Evolutionary conservation across 495 filamentous ascomycete species (phyloP).

Genomic region (Talaromyces stipitatus): DNA sequence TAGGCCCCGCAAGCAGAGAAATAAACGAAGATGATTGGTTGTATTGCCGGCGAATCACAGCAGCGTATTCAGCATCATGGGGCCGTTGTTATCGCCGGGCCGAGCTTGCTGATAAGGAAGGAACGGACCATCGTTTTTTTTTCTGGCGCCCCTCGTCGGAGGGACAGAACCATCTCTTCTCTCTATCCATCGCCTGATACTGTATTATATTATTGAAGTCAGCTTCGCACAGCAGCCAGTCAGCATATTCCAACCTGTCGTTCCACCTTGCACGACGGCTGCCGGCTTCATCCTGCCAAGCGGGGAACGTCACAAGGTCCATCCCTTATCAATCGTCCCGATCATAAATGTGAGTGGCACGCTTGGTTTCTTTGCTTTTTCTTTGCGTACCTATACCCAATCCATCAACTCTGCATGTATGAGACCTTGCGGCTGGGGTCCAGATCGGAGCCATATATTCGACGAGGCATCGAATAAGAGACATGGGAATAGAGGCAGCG

Average conservation of each 20-base stretch:
- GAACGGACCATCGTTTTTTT: not conserved
- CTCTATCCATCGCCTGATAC: not conserved
- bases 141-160: not conserved
- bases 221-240: not conserved
- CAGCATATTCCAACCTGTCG: no score
- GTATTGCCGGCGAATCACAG: not conserved
- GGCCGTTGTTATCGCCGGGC: slow-evolving; percentile 1
- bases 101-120: slow-evolving; percentile 1
- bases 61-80: not conserved
- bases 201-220: no score
- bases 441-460: not conserved
- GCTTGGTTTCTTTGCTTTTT: not conserved
- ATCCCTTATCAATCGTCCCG: not conserved
- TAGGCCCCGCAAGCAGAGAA: no score
- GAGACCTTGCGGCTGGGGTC: not conserved
- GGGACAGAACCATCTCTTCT: not conserved
- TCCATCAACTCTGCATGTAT: not conserved
- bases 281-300: not conserved
- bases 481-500: not conserved
- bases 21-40: not conserved
- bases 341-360: slow-evolving; percentile 2
- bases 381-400: not conserved
- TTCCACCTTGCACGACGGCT: not conserved
- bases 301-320: slow-evolving; percentile 1
- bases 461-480: slow-evolving; percentile 5